phyloP scores from a whole-genome alignment of 164 flowering plant genomes.

The Pachysandra terminalis region DNA sequence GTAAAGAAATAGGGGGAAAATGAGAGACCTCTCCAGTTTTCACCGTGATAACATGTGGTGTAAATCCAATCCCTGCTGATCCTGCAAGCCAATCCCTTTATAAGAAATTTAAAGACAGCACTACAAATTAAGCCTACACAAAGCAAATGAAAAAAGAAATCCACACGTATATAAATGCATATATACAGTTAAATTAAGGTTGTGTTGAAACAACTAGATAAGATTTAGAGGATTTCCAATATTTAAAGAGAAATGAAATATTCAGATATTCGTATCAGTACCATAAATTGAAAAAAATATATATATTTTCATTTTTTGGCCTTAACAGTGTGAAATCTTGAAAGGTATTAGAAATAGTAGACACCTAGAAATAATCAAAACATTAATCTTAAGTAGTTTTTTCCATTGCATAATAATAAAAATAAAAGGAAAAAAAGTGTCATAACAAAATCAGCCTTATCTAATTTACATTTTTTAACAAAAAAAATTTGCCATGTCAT shows the following conservation, averaged over 20 bases:
- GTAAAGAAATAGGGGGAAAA: neutral
- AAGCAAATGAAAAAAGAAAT: neutral
- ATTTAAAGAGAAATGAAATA: too few species aligned
- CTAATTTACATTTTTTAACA: neutral
- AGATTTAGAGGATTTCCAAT: too few species aligned
- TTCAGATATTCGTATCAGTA: too few species aligned
- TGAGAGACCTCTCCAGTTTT: constrained; percentile 81
- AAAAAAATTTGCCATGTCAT: neutral
- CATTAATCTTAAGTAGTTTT: neutral
- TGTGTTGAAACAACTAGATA: too few species aligned
- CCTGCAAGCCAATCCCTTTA: constrained; percentile 41
- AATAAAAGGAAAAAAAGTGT: neutral
- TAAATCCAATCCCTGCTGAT: constrained; percentile 67
- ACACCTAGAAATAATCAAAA: too few species aligned
- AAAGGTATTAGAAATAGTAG: too few species aligned
- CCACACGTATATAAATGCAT: too few species aligned
- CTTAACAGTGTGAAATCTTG: neutral
- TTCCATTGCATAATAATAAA: neutral
- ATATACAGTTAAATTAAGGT: neutral
- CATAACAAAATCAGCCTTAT: neutral
- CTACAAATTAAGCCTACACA: neutral
- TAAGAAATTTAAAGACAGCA: constrained; percentile 1
- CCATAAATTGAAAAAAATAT: too few species aligned
- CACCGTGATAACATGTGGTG: constrained; percentile 84
- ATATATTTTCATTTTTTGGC: neutral